Evolutionary conservation across 768 basidiomycete genomes (phyloP).

Genomic region (Calocera viscosa): DNA sequence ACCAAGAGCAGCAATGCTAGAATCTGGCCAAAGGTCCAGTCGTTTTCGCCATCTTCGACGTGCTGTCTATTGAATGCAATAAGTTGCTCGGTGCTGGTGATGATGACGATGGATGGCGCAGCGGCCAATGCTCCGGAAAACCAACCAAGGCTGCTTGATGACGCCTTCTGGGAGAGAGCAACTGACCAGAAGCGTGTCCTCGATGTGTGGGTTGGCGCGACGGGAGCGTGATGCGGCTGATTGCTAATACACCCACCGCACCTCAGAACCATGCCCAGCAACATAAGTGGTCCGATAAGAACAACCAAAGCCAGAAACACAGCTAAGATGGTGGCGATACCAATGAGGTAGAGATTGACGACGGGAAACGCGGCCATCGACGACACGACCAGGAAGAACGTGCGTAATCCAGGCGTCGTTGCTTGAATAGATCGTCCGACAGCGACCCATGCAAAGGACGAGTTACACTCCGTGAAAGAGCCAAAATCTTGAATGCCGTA

Average conservation of each 20-base stretch:
- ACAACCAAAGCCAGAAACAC: neutral
- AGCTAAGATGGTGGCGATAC: neutral
- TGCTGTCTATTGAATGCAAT: neutral
- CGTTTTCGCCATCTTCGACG: neutral
- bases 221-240: too few relatives aligned
- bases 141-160: too few relatives aligned
- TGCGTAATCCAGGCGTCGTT: neutral
- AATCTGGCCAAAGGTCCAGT: neutral
- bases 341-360: neutral
- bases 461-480: neutral
- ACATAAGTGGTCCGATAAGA: neutral
- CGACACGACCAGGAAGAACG: neutral
- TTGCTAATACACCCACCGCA: too few relatives aligned
- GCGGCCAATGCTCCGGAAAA: neutral
- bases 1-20: neutral
- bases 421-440: neutral
- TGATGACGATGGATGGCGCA: neutral
- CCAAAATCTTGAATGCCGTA: neutral
- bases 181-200: too few relatives aligned
- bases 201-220: too few relatives aligned
- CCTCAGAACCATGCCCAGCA: neutral
- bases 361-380: neutral
- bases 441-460: neutral
- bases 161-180: too few relatives aligned
- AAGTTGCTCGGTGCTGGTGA: neutral